Evolutionary conservation across 2,329 filamentous ascomycete species (phyloP).

Genomic region (Gremmenia infestans): DNA sequence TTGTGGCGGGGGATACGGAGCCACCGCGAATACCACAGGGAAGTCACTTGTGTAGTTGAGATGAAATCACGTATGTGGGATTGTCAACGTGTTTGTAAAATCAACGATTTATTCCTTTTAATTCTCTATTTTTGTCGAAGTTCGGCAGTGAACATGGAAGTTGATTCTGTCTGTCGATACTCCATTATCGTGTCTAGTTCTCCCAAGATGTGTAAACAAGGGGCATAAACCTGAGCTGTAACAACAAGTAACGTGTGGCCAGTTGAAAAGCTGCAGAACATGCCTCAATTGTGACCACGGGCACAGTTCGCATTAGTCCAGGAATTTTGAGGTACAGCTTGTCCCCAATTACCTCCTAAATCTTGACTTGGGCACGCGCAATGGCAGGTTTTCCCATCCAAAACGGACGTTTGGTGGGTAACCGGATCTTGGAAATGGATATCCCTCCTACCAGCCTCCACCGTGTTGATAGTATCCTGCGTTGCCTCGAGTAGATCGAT

Average conservation of each 20-base stretch:
- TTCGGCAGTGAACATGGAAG: not conserved
- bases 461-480: not conserved
- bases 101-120: not conserved
- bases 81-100: not conserved
- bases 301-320: too few relatives aligned
- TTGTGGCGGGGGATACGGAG: too few relatives aligned
- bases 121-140: not conserved
- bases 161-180: not conserved
- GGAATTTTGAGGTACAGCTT: not conserved
- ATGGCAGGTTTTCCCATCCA: not conserved
- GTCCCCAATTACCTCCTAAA: not conserved
- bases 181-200: not conserved
- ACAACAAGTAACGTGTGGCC: too few relatives aligned
- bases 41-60: too few relatives aligned
- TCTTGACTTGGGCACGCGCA: not conserved
- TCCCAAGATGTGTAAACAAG: too few relatives aligned
- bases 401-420: not conserved
- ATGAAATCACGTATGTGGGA: too few relatives aligned
- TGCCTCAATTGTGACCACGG: too few relatives aligned
- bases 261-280: too few relatives aligned
- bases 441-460: not conserved
- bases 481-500: not conserved
- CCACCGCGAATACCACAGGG: too few relatives aligned
- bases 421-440: not conserved
- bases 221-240: too few relatives aligned